Conservation (phyloP, 305 asterid species). For the Withania somnifera region DNA sequence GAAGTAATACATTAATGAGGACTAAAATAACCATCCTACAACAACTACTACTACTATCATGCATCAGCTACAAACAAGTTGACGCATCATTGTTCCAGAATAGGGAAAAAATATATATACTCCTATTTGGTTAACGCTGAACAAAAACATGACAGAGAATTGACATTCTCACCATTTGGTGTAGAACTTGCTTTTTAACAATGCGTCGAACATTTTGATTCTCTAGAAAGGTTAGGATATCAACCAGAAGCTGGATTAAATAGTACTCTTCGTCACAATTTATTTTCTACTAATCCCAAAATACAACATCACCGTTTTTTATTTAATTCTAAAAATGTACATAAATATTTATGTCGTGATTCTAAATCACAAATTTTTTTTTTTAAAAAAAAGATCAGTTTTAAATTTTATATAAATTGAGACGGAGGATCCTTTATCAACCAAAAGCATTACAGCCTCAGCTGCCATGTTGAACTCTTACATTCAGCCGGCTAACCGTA, state of each 20-base stretch:
- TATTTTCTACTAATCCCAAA: too few relatives aligned
- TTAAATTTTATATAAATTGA: background rate
- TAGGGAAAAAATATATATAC: background rate
- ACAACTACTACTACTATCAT: background rate
- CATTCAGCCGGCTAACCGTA: background rate
- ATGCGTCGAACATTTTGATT: conserved; percentile 47
- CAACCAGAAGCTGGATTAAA: background rate
- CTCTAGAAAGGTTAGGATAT: background rate
- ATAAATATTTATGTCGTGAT: too few relatives aligned
- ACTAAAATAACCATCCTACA: background rate
- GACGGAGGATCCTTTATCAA: background rate
- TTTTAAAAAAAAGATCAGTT: too few relatives aligned
- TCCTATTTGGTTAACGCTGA: background rate
- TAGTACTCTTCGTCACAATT: too few relatives aligned
- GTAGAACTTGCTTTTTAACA: conserved; percentile 59
- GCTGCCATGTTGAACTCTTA: background rate
- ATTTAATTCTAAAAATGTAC: too few relatives aligned
- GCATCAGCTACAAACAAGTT: background rate
- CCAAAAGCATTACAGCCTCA: background rate
- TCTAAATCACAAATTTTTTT: too few relatives aligned
- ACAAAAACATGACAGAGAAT: background rate
- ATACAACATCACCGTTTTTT: too few relatives aligned
- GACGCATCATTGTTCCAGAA: too few relatives aligned
- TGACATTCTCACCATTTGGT: conserved; percentile 44
- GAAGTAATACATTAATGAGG: background rate